Percentiles rank a stretch among this genome's conserved stretches.
Evolutionary conservation across 805 yeast species (phyloP).

Genomic region (Lipomyces oligophaga): DNA sequence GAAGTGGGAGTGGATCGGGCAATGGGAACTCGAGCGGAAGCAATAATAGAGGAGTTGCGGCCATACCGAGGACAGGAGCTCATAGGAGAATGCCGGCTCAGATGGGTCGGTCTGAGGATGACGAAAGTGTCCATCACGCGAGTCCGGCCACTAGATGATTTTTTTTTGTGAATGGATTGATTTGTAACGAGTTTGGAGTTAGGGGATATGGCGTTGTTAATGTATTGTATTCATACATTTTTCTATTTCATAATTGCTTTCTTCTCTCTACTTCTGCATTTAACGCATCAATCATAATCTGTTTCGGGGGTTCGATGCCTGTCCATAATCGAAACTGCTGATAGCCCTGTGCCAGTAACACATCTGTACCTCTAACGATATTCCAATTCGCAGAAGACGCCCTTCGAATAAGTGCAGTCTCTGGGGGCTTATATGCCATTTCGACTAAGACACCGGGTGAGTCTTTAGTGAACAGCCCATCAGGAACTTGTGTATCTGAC

Average conservation of each 20-base stretch:
- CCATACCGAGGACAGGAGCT: too few relatives aligned
- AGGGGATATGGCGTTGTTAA: neutral
- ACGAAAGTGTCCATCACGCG: too few relatives aligned
- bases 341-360: slow-evolving; percentile 91
- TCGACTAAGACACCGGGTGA: slow-evolving; percentile 53
- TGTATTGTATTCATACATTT: neutral
- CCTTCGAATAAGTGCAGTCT: slow-evolving; percentile 79
- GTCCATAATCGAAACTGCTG: slow-evolving; percentile 79
- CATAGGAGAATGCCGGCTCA: too few relatives aligned
- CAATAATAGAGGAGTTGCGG: too few relatives aligned
- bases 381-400: slow-evolving; percentile 68
- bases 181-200: neutral
- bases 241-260: neutral
- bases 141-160: too few relatives aligned
- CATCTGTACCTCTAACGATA: slow-evolving; percentile 85
- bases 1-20: slow-evolving; percentile 3
- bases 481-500: slow-evolving; percentile 7
- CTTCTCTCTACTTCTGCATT: slow-evolving; percentile 19
- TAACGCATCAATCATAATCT: slow-evolving; percentile 19
- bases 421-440: slow-evolving; percentile 89
- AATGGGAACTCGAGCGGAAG: neutral
- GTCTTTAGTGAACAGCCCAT: slow-evolving; percentile 4
- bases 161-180: too few relatives aligned
- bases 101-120: too few relatives aligned
- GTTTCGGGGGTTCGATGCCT: slow-evolving; percentile 36